Conservation (phyloP, 2,329 filamentous ascomycete genomes). For the Pestalotiopsis sp. region DNA sequence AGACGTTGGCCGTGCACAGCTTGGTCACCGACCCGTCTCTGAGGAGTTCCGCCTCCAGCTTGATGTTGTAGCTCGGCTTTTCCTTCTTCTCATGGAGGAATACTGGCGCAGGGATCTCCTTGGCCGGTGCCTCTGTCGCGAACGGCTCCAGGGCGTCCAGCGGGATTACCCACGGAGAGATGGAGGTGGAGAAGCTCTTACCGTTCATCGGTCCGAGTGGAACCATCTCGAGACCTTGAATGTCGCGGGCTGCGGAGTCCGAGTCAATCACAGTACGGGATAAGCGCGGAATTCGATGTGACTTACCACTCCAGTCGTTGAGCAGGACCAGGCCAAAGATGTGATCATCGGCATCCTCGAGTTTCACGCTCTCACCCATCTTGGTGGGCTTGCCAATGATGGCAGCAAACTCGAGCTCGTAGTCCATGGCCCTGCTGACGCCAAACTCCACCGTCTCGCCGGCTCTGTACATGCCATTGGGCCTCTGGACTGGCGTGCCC, state of each 20-base stretch:
- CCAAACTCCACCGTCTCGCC: slow-evolving; percentile 21
- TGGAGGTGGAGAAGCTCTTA: slow-evolving; percentile 61
- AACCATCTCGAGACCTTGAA: slow-evolving; percentile 62
- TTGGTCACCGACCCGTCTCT: slow-evolving; percentile 21
- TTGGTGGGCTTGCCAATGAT: slow-evolving; percentile 43
- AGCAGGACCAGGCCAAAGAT: slow-evolving; percentile 65
- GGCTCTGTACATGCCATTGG: slow-evolving; percentile 20
- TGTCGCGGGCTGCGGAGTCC: slow-evolving; percentile 50
- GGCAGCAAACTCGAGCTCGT: slow-evolving; percentile 46
- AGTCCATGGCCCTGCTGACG: slow-evolving; percentile 38
- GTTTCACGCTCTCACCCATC: slow-evolving; percentile 36
- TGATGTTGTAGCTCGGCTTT: slow-evolving; percentile 36
- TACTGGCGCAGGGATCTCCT: slow-evolving; percentile 23
- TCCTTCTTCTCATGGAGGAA: slow-evolving; percentile 36
- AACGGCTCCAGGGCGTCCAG: slow-evolving; percentile 63
- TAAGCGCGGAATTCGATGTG: not conserved
- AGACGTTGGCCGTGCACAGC: slow-evolving; percentile 30
- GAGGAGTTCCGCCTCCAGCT: slow-evolving; percentile 18
- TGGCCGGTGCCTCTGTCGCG: slow-evolving; percentile 40
- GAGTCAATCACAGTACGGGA: not conserved
- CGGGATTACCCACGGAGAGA: slow-evolving; percentile 64
- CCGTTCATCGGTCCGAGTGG: slow-evolving; percentile 63
- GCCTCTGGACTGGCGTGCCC: slow-evolving; percentile 25
- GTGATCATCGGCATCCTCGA: slow-evolving; percentile 55
- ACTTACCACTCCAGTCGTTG: slow-evolving; percentile 59